Conservation (phyloP, 495 filamentous ascomycete genomes). For the Cercophora samala region DNA sequence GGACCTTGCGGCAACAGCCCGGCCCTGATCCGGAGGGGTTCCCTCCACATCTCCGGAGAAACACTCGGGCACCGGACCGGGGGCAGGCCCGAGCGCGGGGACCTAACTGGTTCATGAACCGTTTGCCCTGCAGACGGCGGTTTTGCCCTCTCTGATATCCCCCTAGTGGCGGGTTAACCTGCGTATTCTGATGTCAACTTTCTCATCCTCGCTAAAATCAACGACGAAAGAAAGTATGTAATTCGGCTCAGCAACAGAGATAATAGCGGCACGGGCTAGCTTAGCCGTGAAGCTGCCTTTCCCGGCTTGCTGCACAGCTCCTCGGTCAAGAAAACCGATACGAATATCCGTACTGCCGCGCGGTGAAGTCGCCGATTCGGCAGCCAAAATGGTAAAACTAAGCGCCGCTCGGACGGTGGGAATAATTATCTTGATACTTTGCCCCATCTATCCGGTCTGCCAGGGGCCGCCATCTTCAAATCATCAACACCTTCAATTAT, state of each 20-base stretch:
- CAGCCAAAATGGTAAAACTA: neutral
- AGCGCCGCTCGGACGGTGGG: neutral
- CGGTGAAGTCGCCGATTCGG: neutral
- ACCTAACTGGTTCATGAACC: neutral
- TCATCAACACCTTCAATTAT: neutral
- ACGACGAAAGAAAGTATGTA: neutral
- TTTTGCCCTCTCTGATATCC: neutral
- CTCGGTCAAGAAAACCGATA: neutral
- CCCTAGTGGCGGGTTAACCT: neutral
- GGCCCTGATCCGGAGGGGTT: neutral
- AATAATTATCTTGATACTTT: neutral
- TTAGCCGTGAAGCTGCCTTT: conserved; percentile 7
- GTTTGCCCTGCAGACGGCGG: neutral
- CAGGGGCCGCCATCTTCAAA: neutral
- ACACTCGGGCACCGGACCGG: neutral
- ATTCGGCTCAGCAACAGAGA: neutral
- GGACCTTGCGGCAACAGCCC: neutral
- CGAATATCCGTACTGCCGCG: neutral
- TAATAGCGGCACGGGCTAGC: conserved; percentile 5
- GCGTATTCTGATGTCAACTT: conserved; percentile 1
- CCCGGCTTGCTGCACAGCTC: neutral
- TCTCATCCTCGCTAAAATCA: neutral
- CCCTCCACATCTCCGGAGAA: conserved; percentile 2
- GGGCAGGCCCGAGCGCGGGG: conserved; percentile 2
- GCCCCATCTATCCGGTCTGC: neutral